phyloP scores from a whole-genome alignment of 441 rosid species.

The Euphorbia schlechtendalii region DNA sequence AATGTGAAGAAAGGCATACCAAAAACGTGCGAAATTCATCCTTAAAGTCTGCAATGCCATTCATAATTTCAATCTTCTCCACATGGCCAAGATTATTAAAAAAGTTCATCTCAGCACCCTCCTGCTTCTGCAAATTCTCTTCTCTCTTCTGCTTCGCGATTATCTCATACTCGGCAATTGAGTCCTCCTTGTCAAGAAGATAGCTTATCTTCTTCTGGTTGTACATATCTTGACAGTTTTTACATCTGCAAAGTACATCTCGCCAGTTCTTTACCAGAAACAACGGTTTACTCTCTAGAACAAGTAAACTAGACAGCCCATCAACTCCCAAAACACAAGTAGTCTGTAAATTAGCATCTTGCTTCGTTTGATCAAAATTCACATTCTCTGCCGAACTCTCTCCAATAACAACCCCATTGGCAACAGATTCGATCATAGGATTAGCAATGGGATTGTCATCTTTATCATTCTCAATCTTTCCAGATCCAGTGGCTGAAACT shows the following conservation, averaged over 20 bases:
- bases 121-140: constrained; percentile 79
- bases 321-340: constrained; percentile 43
- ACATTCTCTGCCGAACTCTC: constrained; percentile 45
- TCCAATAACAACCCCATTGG: constrained; percentile 21
- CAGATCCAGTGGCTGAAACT: constrained; percentile 30
- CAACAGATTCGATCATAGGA: constrained; percentile 21
- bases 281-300: constrained; percentile 46
- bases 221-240: constrained; percentile 58
- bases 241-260: constrained; percentile 67
- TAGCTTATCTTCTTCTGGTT: constrained; percentile 49
- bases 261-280: constrained; percentile 86
- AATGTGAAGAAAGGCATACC: constrained; percentile 35
- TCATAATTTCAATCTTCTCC: constrained; percentile 83
- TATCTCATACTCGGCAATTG: constrained; percentile 82
- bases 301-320: constrained; percentile 17
- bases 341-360: constrained; percentile 16
- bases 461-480: constrained; percentile 33
- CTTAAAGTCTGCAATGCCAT: constrained; percentile 75
- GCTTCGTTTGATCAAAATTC: constrained; percentile 20
- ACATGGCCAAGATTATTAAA: constrained; percentile 73
- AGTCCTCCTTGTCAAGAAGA: constrained; percentile 73
- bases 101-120: constrained; percentile 58
- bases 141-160: constrained; percentile 81
- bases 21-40: constrained; percentile 58
- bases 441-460: constrained; percentile 13